Evolutionary conservation across 176 grass and related monocot species (phyloP), one percentile per base, ranked within the genome.

Genomic region (Secale cereale): DNA sequence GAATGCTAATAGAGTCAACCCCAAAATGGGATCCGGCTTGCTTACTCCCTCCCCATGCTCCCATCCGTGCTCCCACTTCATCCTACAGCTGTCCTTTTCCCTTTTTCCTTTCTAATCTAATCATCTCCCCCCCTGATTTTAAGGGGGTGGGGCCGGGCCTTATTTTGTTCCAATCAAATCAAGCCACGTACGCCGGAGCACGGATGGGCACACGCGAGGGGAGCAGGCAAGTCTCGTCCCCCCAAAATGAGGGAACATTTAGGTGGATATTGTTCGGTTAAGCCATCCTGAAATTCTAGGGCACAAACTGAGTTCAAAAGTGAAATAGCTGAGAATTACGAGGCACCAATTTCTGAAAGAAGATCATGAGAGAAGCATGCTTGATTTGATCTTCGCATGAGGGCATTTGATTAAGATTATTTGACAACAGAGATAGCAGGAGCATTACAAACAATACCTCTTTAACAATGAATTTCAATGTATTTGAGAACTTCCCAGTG

Each of bases 381-480:
- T 16, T 3, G 4, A 76, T 52, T 82, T 40, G 23, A 72, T 66
- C 79, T 28, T 86, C 41, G 59, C 15, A 86, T 8, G 10, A 62
- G 23, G 10, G 27, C 74, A 29, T 27, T 75, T 5, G 43, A 76
- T 45, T 29, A 79, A 76, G 32, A 78, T 5, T 13, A 32, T n/a
- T n/a, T n/a, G n/a, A 40, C 5, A 75, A 79, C 4, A 52, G 16
- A 19, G 48, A 81, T 10, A 57, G 41, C 5, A 4, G 26, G 12
- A 75, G 17, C 33, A 67, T 2, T 65, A 7, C 25, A 77, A 87
- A 31, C 28, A 85, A 81, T 89, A 99, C 97, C 94, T 99, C 97
- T 85, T 96, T 99, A 54, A 99, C 94, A 50, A 99, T 94, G 59
- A 99, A 99, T 80, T 94, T 99, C 78, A 99, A 70, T 41, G 91